These are phyloP conservation scores for Jamesozyma hellenica DNA, from an alignment of 805 yeast species.

Conservation along the genomic window DNA sequence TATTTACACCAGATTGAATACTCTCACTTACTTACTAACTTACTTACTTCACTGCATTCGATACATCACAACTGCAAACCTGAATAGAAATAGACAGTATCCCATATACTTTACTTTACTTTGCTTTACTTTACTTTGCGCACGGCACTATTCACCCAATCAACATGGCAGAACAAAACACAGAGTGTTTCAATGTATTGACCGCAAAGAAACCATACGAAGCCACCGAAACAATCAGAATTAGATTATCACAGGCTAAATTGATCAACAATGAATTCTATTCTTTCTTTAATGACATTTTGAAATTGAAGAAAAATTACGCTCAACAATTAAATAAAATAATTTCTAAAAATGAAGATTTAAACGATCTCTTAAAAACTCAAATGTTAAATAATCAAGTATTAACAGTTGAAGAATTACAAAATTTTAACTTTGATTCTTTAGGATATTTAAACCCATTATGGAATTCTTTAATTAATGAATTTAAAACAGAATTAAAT, in stretches of 20 bases:
- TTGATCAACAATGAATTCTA: constrained; percentile 51
- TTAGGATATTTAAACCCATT: constrained; percentile 36
- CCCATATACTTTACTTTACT: no score
- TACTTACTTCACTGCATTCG: no score
- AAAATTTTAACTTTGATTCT: constrained; percentile 40
- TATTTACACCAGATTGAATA: no score
- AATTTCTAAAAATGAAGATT: constrained; percentile 26
- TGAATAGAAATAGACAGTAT: no score
- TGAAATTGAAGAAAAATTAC: constrained; percentile 39
- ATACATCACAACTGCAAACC: no score
- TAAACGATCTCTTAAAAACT: constrained; percentile 26
- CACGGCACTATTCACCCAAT: no score
- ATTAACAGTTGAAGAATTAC: constrained; percentile 36
- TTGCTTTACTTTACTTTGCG: no score
- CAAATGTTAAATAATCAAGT: constrained; percentile 33
- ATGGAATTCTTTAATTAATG: constrained; percentile 37
- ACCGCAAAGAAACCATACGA: constrained; percentile 40
- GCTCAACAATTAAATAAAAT: constrained; percentile 37
- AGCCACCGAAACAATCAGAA: constrained; percentile 49
- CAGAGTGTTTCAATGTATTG: constrained; percentile 32
- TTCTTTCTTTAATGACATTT: constrained; percentile 47
- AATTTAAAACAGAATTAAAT: constrained; percentile 37
- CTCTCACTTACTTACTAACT: no score
- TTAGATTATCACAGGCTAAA: constrained; percentile 47
- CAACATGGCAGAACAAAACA: constrained; percentile 25